phyloP scores from a whole-genome alignment of 2,329 filamentous ascomycete species.

The Cordyceps cicadae region DNA sequence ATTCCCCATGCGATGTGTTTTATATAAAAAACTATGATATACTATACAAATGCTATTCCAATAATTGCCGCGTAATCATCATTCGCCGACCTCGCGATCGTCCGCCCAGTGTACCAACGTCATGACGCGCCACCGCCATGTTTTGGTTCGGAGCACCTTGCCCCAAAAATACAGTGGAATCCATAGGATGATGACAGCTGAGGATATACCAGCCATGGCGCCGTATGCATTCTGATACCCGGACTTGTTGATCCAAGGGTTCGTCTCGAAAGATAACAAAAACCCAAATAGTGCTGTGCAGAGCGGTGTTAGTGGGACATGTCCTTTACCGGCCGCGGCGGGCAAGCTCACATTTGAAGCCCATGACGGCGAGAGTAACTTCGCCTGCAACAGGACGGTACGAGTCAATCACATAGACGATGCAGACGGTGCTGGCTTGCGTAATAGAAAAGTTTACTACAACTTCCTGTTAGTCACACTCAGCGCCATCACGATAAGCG shows the following conservation, averaged over 20 bases:
- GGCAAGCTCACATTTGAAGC: slow-evolving; percentile 41
- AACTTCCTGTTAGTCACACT: slow-evolving; percentile 3
- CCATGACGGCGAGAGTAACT: slow-evolving; percentile 39
- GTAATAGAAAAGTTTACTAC: slow-evolving; percentile 48
- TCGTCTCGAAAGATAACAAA: slow-evolving; percentile 51
- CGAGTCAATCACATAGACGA: slow-evolving; percentile 50
- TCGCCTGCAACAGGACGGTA: slow-evolving; percentile 5
- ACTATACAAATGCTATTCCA: not conserved
- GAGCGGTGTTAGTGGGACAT: not conserved
- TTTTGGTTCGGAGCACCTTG: slow-evolving; percentile 36
- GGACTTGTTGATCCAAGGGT: slow-evolving; percentile 43
- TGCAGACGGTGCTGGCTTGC: slow-evolving; percentile 45
- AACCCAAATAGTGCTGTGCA: slow-evolving; percentile 39
- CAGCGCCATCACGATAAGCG: not conserved
- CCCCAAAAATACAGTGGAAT: slow-evolving; percentile 34
- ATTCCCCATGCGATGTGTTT: not conserved
- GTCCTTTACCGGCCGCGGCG: not conserved
- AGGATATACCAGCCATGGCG: slow-evolving; percentile 43
- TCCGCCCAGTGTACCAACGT: slow-evolving; percentile 40
- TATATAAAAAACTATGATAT: not conserved
- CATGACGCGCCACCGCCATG: slow-evolving; percentile 40
- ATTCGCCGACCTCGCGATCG: slow-evolving; percentile 49
- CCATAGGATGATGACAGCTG: slow-evolving; percentile 37
- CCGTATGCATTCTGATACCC: slow-evolving; percentile 47
- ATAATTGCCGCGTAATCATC: slow-evolving; percentile 13